Evolutionary conservation across 768 basidiomycete species (phyloP), one percentile per base, ranked within the genome.

Genomic region (Lactarius psammicola): DNA sequence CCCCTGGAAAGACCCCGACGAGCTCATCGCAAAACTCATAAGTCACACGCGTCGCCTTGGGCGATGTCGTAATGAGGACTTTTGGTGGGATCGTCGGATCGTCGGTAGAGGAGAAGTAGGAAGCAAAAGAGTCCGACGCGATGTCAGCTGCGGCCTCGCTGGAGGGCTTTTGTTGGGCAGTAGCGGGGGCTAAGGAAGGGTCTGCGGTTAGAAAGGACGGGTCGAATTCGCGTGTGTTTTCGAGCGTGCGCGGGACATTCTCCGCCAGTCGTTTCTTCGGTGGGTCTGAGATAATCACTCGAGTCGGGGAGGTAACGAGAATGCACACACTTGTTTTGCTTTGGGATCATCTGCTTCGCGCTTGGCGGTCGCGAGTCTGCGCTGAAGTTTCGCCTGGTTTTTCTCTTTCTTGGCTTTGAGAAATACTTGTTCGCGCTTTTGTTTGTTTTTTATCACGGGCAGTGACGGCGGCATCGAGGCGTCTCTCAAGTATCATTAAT

Each of bases 11-110:
- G 36, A 98, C 79, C 2, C 87, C 90, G 10, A 89, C 86, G 23
- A 98, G 76, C 75, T 97, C 97, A 68, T 95, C 93, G 71, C 94
- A 94, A 75, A 99, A 95, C 36, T 91, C 88, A 69, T 94, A 96
- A 1, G 95, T 96, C 20, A 84, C 77, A 73, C 90, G 91, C n/a
- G 92, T 90, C 6, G 94, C 90, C 69, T 90, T 91, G 18, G 88
- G 85, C 0, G 92, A 94, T 6, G 95, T 98, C 3, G 95, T 98
- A 56, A 98, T 85, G 59, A 98, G 81, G 59, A 96, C 84, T 77
- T 92, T 96, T 3, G 93, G 91, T 5, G 94, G 93, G 1, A 88
- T 75, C 20, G 78, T 81, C 2, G 90, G 87, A 71, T 90, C 87
- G 53, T 85, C 83, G 26, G 83, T 76, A 23, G 86, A 83, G 33